phyloP scores from a whole-genome alignment of 2,329 filamentous ascomycete species.

The Aspergillus brunneoviolaceus region DNA sequence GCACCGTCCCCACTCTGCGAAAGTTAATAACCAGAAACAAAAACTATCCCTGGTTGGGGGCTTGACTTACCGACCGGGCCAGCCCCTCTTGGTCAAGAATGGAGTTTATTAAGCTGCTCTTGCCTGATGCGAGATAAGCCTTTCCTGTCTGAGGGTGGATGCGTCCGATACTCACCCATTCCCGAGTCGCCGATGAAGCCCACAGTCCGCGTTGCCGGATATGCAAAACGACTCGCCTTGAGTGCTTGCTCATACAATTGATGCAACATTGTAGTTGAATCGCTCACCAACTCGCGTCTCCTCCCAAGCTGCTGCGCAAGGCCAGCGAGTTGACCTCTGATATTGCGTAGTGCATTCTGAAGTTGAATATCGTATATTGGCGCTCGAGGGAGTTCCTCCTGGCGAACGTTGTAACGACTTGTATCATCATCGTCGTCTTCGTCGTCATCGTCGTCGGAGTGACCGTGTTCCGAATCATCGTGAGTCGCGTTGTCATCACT shows the following conservation, averaged over 20 bases:
- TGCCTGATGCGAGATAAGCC: slow-evolving; percentile 1
- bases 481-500: neutral
- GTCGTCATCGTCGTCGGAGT: neutral
- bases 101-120: slow-evolving; percentile 14
- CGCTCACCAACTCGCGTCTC: neutral
- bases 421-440: neutral
- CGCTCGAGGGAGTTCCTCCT: slow-evolving; percentile 14
- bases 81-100: slow-evolving; percentile 10
- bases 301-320: slow-evolving; percentile 5
- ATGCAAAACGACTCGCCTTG: slow-evolving; percentile 12
- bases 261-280: slow-evolving; percentile 6
- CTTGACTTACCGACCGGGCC: slow-evolving; percentile 7
- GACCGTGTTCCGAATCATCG: too few relatives aligned
- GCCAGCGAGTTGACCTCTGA: slow-evolving; percentile 7
- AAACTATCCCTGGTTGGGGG: too few relatives aligned
- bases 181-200: slow-evolving; percentile 21
- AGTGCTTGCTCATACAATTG: slow-evolving; percentile 8
- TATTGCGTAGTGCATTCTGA: slow-evolving; percentile 13
- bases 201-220: slow-evolving; percentile 14
- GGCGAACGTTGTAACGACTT: slow-evolving; percentile 11
- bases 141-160: too few relatives aligned
- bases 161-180: slow-evolving; percentile 8
- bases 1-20: slow-evolving; percentile 8
- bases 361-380: slow-evolving; percentile 19
- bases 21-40: too few relatives aligned